A percentile compares a stretch with the other conserved stretches of the same genome.
Conservation (phyloP, 2,329 filamentous ascomycete genomes). For the Phaeophleospora eucalypticola region DNA sequence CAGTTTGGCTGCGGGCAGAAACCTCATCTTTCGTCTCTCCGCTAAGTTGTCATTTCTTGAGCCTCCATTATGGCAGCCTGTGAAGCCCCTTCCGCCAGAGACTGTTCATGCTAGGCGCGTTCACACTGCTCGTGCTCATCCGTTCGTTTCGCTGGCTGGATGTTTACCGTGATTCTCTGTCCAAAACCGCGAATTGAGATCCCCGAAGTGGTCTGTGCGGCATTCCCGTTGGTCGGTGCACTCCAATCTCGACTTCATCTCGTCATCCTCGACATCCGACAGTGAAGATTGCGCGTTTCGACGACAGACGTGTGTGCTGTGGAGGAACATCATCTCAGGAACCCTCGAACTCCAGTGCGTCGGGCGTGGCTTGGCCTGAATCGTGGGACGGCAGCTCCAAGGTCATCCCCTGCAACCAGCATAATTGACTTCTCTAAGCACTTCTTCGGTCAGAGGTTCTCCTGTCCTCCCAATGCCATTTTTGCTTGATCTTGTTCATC, state of each 20-base stretch:
- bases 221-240: background rate
- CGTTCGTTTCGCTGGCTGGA: too few relatives aligned
- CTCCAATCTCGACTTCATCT: background rate
- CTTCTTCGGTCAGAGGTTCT: background rate
- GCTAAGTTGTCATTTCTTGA: too few relatives aligned
- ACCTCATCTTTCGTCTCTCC: background rate
- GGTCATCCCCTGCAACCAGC: background rate
- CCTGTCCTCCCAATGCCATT: background rate
- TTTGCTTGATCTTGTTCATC: background rate
- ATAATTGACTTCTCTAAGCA: background rate
- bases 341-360: background rate
- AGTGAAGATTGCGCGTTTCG: too few relatives aligned
- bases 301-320: too few relatives aligned
- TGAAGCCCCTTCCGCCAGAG: too few relatives aligned
- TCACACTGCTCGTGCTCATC: too few relatives aligned
- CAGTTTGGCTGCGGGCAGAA: background rate
- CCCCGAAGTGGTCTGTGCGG: background rate
- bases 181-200: slow-evolving; percentile 1
- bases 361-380: background rate
- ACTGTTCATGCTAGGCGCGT: too few relatives aligned
- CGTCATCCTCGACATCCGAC: too few relatives aligned
- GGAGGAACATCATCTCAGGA: too few relatives aligned
- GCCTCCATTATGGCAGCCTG: too few relatives aligned
- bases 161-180: too few relatives aligned
- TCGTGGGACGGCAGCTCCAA: background rate